A percentile compares a stretch with the other conserved stretches of the same genome.
Conservation (phyloP, 208 protist species). For the Leishmania braziliensis region DNA sequence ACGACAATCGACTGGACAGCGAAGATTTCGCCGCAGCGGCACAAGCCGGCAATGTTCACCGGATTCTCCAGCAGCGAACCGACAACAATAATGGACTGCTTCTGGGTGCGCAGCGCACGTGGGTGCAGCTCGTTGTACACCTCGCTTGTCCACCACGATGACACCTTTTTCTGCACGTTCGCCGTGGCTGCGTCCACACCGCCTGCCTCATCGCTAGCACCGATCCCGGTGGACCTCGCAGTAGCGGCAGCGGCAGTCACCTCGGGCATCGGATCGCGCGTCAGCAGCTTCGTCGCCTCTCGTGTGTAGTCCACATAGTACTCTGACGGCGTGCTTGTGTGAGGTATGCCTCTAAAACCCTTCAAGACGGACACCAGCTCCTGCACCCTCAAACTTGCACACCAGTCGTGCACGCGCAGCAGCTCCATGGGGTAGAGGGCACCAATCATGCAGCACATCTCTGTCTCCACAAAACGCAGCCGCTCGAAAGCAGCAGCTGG, state of each 20-base stretch:
- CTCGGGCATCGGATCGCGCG: conserved; percentile 39
- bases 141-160: conserved; percentile 87
- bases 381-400: conserved; percentile 15
- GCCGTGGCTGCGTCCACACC: conserved; percentile 20
- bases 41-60: conserved; percentile 90
- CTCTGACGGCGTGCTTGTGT: conserved; percentile 50
- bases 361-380: conserved; percentile 45
- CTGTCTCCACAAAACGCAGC: conserved; percentile 74
- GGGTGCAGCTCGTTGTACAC: conserved; percentile 91
- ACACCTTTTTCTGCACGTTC: conserved; percentile 89
- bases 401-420: conserved; percentile 54
- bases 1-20: conserved; percentile 79
- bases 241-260: not conserved
- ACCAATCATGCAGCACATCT: conserved; percentile 71
- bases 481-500: conserved; percentile 83
- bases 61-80: conserved; percentile 87
- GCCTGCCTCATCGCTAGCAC: conserved; percentile 1
- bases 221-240: not conserved
- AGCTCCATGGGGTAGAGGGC: conserved; percentile 63
- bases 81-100: conserved; percentile 83
- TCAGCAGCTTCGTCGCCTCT: conserved; percentile 61
- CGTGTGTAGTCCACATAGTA: conserved; percentile 83
- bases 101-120: conserved; percentile 46
- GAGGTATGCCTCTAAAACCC: conserved; percentile 66
- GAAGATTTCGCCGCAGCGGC: conserved; percentile 91